Conservation (phyloP, 768 basidiomycete species). For the Hydnum rufescens region DNA sequence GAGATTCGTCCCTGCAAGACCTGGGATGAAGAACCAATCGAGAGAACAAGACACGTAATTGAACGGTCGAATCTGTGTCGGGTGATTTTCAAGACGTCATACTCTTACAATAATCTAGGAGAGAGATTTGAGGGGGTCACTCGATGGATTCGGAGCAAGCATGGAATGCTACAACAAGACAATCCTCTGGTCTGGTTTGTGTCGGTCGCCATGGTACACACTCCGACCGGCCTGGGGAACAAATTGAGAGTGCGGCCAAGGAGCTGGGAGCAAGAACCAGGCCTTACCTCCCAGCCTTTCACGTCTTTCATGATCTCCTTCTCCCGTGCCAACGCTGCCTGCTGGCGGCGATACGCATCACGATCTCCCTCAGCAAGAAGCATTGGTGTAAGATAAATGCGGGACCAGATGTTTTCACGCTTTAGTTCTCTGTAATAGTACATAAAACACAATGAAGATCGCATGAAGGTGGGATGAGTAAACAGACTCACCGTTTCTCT, state of each 20-base stretch:
- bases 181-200: conserved; percentile 31
- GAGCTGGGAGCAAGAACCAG: not conserved
- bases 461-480: not conserved
- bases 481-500: conserved; percentile 66
- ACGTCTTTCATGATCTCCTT: conserved; percentile 90
- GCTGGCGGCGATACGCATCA: conserved; percentile 60
- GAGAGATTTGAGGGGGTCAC: no score
- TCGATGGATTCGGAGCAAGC: no score
- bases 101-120: no score
- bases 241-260: not conserved
- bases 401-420: conserved; percentile 86
- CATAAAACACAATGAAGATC: conserved; percentile 1
- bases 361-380: conserved; percentile 89
- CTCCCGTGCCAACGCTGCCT: conserved; percentile 62
- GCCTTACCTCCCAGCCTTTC: conserved; percentile 77
- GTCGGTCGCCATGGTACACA: conserved; percentile 63
- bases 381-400: conserved; percentile 83
- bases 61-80: no score
- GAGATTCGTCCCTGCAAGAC: no score
- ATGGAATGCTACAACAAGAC: conserved; percentile 40
- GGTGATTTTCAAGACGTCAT: no score
- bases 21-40: no score
- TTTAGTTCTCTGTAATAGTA: conserved; percentile 55
- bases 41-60: no score
- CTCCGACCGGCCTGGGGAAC: conserved; percentile 58